A percentile compares a stretch with the other conserved stretches of the same genome.
Conservation (phyloP, 129 eudicot species). For the Centaurea solstitialis region DNA sequence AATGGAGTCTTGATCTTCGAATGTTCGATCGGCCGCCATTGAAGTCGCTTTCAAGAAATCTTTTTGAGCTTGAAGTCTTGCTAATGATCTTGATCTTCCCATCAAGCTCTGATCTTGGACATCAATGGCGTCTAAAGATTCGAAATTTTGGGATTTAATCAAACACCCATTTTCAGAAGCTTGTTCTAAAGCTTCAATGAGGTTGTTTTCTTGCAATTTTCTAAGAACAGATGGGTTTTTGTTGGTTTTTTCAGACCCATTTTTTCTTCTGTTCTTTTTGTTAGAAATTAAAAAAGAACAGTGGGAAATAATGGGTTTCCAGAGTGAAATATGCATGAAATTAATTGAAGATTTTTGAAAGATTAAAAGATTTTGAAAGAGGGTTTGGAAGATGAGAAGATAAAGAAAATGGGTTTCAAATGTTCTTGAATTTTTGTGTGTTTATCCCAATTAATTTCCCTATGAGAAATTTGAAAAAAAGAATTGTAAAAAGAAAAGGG, state of each 20-base stretch:
- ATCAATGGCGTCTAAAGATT: constrained; percentile 36
- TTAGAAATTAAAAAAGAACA: constrained; percentile 53
- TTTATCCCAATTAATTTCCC: constrained; percentile 22
- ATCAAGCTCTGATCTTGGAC: constrained; percentile 36
- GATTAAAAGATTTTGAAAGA: not conserved
- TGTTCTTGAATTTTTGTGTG: constrained; percentile 5
- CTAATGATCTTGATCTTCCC: constrained; percentile 58
- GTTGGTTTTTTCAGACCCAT: constrained; percentile 35
- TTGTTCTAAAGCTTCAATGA: constrained; percentile 70
- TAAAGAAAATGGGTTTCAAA: constrained; percentile 10
- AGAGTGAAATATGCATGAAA: constrained; percentile 76
- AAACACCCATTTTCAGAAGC: constrained; percentile 77
- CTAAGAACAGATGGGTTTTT: constrained; percentile 52
- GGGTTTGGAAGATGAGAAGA: constrained; percentile 1
- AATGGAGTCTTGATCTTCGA: constrained; percentile 34
- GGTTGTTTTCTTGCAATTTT: constrained; percentile 53
- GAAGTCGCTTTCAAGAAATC: constrained; percentile 56
- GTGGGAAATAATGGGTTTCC: constrained; percentile 65
- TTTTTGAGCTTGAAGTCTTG: constrained; percentile 54
- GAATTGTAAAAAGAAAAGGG: constrained; percentile 21
- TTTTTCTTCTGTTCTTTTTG: constrained; percentile 48
- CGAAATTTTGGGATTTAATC: constrained; percentile 47
- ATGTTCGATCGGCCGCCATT: constrained; percentile 44
- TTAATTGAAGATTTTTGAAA: not conserved
- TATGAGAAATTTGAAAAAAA: constrained; percentile 32